A percentile compares a stretch with the other conserved stretches of the same genome.
Evolutionary conservation across 371 early-diverging fungal genomes (phyloP).

Genomic region (Syncephalastrum contaminatum): DNA sequence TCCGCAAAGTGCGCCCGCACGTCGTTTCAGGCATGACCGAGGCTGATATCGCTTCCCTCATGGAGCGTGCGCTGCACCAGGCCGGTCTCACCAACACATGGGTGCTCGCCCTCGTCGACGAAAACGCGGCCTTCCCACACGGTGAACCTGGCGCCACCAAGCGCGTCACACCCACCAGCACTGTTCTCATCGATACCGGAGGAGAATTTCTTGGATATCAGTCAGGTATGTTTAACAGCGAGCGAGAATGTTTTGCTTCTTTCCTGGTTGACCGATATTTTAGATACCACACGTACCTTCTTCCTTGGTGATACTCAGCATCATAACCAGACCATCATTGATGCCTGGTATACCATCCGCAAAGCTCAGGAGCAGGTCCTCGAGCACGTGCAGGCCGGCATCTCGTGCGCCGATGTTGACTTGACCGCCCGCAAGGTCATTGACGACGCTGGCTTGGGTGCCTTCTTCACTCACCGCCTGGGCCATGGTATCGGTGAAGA

Average conservation of each 20-base stretch:
- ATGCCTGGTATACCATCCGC: slow-evolving; percentile 57
- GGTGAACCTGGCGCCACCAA: slow-evolving; percentile 49
- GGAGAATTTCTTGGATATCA: slow-evolving; percentile 44
- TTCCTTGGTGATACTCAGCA: slow-evolving; percentile 35
- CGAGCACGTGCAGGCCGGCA: slow-evolving; percentile 25
- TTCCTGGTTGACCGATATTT: background rate
- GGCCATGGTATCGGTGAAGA: slow-evolving; percentile 63
- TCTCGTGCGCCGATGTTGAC: slow-evolving; percentile 51
- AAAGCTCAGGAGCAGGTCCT: slow-evolving; percentile 49
- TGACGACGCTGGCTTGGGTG: slow-evolving; percentile 41
- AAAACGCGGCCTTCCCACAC: slow-evolving; percentile 58
- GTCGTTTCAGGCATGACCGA: slow-evolving; percentile 48
- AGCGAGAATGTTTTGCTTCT: background rate
- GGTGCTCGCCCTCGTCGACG: slow-evolving; percentile 55
- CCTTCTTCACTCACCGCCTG: slow-evolving; percentile 55
- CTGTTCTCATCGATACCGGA: slow-evolving; percentile 57
- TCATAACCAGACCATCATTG: slow-evolving; percentile 47
- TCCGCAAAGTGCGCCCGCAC: slow-evolving; percentile 41
- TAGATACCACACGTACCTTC: slow-evolving; percentile 59
- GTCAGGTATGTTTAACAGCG: background rate
- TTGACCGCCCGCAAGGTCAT: slow-evolving; percentile 50
- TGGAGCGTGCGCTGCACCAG: slow-evolving; percentile 31
- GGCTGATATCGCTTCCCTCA: slow-evolving; percentile 36
- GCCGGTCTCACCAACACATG: slow-evolving; percentile 50
- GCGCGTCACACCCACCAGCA: slow-evolving; percentile 36